Conservation (phyloP, 306 rosid species). For the Pyrus communis region DNA sequence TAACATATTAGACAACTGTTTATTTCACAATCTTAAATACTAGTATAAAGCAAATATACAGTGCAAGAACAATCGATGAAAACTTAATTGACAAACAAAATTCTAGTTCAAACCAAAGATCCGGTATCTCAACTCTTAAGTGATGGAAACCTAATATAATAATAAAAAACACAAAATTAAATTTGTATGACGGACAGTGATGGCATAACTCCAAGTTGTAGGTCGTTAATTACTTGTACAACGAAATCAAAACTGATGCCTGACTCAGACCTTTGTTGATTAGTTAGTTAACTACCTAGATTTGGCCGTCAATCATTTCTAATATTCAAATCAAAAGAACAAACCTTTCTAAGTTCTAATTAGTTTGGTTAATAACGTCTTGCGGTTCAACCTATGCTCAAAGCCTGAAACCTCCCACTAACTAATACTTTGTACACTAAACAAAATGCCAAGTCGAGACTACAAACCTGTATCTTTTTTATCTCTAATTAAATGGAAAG, state of each 20-base stretch:
- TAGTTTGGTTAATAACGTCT: conserved; percentile 8
- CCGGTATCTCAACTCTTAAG: background rate
- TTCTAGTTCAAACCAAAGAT: background rate
- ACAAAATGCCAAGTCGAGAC: background rate
- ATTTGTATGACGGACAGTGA: background rate
- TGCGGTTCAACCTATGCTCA: background rate
- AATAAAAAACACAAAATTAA: too few species aligned
- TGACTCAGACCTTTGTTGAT: background rate
- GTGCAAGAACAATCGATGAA: background rate
- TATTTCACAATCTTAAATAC: background rate
- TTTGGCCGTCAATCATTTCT: background rate
- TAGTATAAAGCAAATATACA: background rate
- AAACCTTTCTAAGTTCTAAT: background rate
- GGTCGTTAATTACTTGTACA: background rate
- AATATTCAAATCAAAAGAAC: background rate
- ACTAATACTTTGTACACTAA: too few species aligned
- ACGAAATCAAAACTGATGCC: background rate
- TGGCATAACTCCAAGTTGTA: background rate
- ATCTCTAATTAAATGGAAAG: background rate
- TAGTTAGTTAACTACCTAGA: background rate
- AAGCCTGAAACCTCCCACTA: background rate
- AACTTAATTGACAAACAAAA: background rate
- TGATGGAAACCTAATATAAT: background rate
- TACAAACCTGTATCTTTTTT: background rate
- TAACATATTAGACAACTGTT: too few species aligned